Conservation (phyloP, 202 grass and related monocot genomes). For the Digitaria exilis region DNA sequence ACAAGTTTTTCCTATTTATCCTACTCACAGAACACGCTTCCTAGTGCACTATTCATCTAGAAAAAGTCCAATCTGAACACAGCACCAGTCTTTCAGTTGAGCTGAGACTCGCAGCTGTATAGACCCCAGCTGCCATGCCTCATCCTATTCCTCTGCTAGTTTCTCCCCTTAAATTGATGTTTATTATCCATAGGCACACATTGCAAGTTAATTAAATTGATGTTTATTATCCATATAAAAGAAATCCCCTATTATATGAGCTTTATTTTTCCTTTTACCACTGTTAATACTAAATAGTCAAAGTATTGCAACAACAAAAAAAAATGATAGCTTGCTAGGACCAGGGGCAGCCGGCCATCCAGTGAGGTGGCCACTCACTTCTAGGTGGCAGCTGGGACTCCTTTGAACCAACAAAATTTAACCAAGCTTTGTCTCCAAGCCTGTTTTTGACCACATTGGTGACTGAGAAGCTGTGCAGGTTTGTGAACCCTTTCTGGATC, state of each 20-base stretch:
- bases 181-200: not conserved
- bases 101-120: conserved; percentile 51
- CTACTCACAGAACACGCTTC: too few relatives aligned
- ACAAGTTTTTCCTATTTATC: too few relatives aligned
- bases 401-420: conserved; percentile 67
- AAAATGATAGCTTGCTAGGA: conserved; percentile 23
- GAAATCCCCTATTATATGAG: not conserved
- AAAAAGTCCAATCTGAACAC: too few relatives aligned
- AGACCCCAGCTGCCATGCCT: conserved; percentile 43
- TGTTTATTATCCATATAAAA: not conserved
- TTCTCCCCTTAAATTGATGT: not conserved
- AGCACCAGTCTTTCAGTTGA: conserved; percentile 60
- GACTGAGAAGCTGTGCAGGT: conserved; percentile 52
- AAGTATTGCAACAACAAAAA: not conserved
- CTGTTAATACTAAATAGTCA: not conserved
- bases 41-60: too few relatives aligned
- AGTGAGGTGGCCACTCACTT: conserved; percentile 54
- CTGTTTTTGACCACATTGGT: conserved; percentile 73
- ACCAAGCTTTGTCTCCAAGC: conserved; percentile 62
- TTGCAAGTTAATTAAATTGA: not conserved
- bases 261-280: not conserved
- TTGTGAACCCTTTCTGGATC: conserved; percentile 50
- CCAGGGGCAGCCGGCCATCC: conserved; percentile 38
- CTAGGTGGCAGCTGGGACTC: conserved; percentile 46
- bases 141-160: conserved; percentile 6